A percentile compares a stretch with the other conserved stretches of the same genome.
Evolutionary conservation across 129 eudicot species (phyloP).

Genomic region (Chrysanthemum lavandulifolium): DNA sequence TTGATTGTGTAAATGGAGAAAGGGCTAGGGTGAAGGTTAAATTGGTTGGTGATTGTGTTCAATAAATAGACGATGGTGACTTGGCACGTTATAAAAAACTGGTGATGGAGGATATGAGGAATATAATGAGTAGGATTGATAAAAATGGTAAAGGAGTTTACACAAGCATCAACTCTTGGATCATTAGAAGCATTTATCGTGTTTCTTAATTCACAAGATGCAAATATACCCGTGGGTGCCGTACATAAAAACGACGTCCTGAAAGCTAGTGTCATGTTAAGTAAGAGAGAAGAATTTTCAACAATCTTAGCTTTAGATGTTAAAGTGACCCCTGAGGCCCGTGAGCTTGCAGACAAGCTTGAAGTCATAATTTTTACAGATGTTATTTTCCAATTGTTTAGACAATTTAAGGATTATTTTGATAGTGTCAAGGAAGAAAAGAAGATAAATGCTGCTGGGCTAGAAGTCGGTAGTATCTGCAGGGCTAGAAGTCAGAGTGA

Average conservation of each 20-base stretch:
- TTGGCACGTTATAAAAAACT: constrained; percentile 55
- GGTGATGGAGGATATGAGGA: constrained; percentile 76
- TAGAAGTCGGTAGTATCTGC: too few species aligned
- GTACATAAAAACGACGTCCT: constrained; percentile 81
- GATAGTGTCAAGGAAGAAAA: constrained; percentile 79
- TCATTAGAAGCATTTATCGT: constrained; percentile 84
- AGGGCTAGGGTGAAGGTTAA: too few species aligned
- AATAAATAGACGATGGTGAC: constrained; percentile 70
- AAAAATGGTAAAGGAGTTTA: constrained; percentile 82
- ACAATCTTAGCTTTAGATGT: constrained; percentile 90
- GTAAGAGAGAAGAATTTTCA: constrained; percentile 72
- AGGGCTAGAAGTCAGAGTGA: too few species aligned
- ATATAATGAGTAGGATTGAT: constrained; percentile 78
- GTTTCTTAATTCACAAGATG: constrained; percentile 72
- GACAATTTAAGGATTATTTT: constrained; percentile 79
- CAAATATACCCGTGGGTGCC: constrained; percentile 84
- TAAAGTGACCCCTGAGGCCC: constrained; percentile 73
- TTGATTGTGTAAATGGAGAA: too few species aligned
- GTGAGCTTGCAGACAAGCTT: constrained; percentile 66
- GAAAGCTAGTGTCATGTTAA: constrained; percentile 85
- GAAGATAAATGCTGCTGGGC: constrained; percentile 77
- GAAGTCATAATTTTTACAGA: constrained; percentile 73
- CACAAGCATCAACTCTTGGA: constrained; percentile 85
- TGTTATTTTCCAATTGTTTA: constrained; percentile 70
- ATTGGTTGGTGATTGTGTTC: too few species aligned